These are phyloP conservation scores for Coemansia sp. DNA, from an alignment of 192 early-diverging fungal species.

Conservation along the genomic window DNA sequence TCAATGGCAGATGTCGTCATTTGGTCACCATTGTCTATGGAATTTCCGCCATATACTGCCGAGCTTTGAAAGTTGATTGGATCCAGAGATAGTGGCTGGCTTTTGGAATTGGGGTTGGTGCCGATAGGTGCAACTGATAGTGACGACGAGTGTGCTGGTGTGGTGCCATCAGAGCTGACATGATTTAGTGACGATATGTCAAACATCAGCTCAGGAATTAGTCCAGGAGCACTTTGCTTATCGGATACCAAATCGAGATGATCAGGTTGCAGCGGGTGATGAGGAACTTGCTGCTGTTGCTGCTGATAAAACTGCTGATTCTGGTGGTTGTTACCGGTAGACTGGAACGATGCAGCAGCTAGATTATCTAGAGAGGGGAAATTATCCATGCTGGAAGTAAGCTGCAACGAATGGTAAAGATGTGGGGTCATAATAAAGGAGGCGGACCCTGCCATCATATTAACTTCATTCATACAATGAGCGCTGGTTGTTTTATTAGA, in stretches of 20 bases:
- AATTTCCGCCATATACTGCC: slow-evolving; percentile 7
- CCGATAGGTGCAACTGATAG: slow-evolving; percentile 1
- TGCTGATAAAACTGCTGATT: slow-evolving; percentile 13
- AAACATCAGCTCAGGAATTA: slow-evolving; percentile 20
- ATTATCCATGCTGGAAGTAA: slow-evolving; percentile 42
- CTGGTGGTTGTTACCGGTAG: slow-evolving; percentile 10
- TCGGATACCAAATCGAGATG: slow-evolving; percentile 5
- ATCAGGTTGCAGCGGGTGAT: slow-evolving; percentile 8
- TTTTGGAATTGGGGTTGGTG: not conserved
- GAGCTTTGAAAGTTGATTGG: slow-evolving; percentile 2
- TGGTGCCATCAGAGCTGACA: slow-evolving; percentile 4
- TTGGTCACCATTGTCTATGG: too few relatives aligned
- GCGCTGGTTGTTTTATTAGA: slow-evolving; percentile 7
- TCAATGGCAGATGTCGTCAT: too few relatives aligned
- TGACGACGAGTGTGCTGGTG: not conserved
- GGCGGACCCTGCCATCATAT: slow-evolving; percentile 23
- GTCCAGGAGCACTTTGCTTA: slow-evolving; percentile 1
- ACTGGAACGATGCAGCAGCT: slow-evolving; percentile 12
- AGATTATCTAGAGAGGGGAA: slow-evolving; percentile 38
- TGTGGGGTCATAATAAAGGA: slow-evolving; percentile 23
- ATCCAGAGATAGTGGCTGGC: slow-evolving; percentile 15
- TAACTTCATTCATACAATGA: slow-evolving; percentile 12
- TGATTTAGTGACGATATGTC: slow-evolving; percentile 24
- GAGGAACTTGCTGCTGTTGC: slow-evolving; percentile 12
- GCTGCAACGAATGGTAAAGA: slow-evolving; percentile 22